Evolutionary conservation across 2,329 filamentous ascomycete genomes (phyloP), one percentile per base, ranked within the genome.

Genomic region (Aspergillus proliferans): DNA sequence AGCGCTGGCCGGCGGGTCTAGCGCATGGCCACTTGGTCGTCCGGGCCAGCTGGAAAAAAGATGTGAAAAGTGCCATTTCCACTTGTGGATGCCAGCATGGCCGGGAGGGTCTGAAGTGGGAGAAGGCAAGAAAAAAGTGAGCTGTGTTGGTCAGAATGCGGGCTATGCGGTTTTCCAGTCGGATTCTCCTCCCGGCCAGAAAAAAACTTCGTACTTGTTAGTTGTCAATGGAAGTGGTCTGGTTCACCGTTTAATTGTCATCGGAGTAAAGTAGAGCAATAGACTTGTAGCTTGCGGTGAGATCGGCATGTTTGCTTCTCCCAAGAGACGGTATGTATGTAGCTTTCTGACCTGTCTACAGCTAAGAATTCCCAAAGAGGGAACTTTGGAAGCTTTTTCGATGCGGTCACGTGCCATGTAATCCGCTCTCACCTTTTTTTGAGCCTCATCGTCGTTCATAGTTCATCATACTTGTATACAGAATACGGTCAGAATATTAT

Each of bases 11-110:
- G 43, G 56, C 56, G 55, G 52, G 55, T 55, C 58, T 53, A 43
- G 57, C 59, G 58, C 58, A 60, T 51, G 56, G 55, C 56, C 58
- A 60, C 55, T 57, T 58, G 57, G 54, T 55, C 56, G 45, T 47
- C 39, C 28, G 36, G 44, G 34, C 34, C 34, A 36, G 34, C 34
- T 36, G 34, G 34, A 36, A 36, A 36, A 36, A 18, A 36, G 14
- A 18, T 18, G 6, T n/a, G n/a, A 36, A 36, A 36, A 36, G 15
- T 36, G 14, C 34, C n/a, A 18, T 38, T 38, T 38, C 34, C 34
- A 38, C n/a, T 38, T 38, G 34, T 38, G 34, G 34, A 19, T 38
- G 34, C 34, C 34, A 38, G 34, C 34, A 38, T 38, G n/a, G 34
- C n/a, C n/a, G 18, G 18, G 34, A 38, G 34, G 34, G 14, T n/a